A percentile compares a stretch with the other conserved stretches of the same genome.
phyloP scores from a whole-genome alignment of 2,329 filamentous ascomycete genomes.

The Talaromyces sp. region DNA sequence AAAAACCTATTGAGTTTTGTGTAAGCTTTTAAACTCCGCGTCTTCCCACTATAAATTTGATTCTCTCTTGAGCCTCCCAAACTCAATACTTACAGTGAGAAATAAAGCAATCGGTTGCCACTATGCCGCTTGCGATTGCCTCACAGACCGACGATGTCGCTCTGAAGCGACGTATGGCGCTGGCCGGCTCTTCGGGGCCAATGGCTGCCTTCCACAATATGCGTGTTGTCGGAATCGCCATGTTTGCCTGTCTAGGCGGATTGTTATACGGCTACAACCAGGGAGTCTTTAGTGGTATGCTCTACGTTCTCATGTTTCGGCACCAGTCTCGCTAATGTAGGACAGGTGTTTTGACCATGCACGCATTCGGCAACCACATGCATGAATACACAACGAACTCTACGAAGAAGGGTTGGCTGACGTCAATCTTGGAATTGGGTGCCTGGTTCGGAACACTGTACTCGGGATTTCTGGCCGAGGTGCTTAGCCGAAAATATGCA shows the following conservation, averaged over 20 bases:
- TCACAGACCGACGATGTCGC: conserved; percentile 47
- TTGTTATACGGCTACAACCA: conserved; percentile 31
- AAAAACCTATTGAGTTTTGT: neutral
- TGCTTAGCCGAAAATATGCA: conserved; percentile 64
- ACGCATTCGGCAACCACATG: conserved; percentile 23
- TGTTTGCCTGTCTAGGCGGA: conserved; percentile 62
- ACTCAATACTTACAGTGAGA: neutral
- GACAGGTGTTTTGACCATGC: conserved; percentile 21
- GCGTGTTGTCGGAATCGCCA: conserved; percentile 58
- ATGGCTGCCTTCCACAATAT: conserved; percentile 57
- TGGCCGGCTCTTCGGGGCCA: conserved; percentile 54
- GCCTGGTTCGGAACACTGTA: conserved; percentile 72
- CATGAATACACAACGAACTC: conserved; percentile 23
- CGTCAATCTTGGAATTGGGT: conserved; percentile 67
- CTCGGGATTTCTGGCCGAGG: conserved; percentile 68
- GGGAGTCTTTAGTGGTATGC: conserved; percentile 24
- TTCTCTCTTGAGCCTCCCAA: neutral
- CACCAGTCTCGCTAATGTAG: neutral
- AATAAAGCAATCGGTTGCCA: neutral
- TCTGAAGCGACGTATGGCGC: conserved; percentile 49
- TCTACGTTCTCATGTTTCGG: neutral
- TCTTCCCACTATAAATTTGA: neutral
- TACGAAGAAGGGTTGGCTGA: conserved; percentile 29
- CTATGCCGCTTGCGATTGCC: conserved; percentile 13
- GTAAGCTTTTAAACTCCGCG: conserved; percentile 1